These are phyloP conservation scores for Exophiala sp. DNA, from an alignment of 2,329 filamentous ascomycete genomes.

Conservation along the genomic window DNA sequence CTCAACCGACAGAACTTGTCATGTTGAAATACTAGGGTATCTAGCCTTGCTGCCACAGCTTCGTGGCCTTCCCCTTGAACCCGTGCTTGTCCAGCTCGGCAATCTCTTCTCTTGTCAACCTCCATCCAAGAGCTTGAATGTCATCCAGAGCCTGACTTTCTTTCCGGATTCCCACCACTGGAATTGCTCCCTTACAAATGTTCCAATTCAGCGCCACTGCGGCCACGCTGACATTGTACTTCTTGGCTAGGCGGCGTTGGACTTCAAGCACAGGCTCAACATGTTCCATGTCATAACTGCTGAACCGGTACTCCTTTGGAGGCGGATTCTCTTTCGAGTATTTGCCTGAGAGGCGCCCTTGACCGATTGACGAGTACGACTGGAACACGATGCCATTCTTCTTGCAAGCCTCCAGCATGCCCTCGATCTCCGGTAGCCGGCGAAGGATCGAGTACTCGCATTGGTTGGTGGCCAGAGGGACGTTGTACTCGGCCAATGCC, in stretches of 20 bases:
- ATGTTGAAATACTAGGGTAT: background rate
- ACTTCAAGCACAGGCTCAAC: slow-evolving; percentile 37
- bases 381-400: slow-evolving; percentile 41
- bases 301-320: slow-evolving; percentile 36
- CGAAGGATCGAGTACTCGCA: slow-evolving; percentile 43
- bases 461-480: slow-evolving; percentile 43
- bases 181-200: slow-evolving; percentile 42
- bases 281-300: slow-evolving; percentile 42
- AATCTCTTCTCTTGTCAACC: slow-evolving; percentile 40
- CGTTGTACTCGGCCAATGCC: slow-evolving; percentile 35
- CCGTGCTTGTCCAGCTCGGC: slow-evolving; percentile 38
- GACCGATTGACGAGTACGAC: slow-evolving; percentile 39
- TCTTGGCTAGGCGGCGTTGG: slow-evolving; percentile 35
- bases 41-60: slow-evolving; percentile 42
- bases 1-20: too few relatives aligned
- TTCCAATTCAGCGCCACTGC: slow-evolving; percentile 44
- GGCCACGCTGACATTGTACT: slow-evolving; percentile 33
- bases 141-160: slow-evolving; percentile 39
- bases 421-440: slow-evolving; percentile 38
- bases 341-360: slow-evolving; percentile 40
- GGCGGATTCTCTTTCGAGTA: slow-evolving; percentile 38
- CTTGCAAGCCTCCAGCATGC: slow-evolving; percentile 39
- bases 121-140: slow-evolving; percentile 40
- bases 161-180: slow-evolving; percentile 40
- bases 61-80: slow-evolving; percentile 37